Percentiles rank a stretch among this genome's conserved stretches.
Evolutionary conservation across 1,139 yeast genomes (phyloP).

Genomic region (Hyphopichia burtonii): DNA sequence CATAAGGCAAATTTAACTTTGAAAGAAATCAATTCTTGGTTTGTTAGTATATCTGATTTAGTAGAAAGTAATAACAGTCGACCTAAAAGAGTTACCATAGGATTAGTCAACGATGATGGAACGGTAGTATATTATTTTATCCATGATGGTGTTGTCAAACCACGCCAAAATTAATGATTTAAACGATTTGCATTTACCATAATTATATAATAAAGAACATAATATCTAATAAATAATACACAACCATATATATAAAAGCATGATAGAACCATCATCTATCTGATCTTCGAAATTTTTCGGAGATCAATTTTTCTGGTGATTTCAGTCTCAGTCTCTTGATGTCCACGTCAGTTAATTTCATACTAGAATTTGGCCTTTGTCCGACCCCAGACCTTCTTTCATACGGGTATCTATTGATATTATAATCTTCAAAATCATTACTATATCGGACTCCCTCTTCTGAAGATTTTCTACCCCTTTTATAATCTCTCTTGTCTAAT

Average conservation of each 20-base stretch:
- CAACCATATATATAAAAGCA: too few relatives aligned
- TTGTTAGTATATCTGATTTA: constrained; percentile 17
- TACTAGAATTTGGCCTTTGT: not conserved
- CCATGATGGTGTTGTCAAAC: constrained; percentile 61
- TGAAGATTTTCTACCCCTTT: not conserved
- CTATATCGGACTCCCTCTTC: not conserved
- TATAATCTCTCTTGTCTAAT: too few relatives aligned
- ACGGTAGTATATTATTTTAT: constrained; percentile 67
- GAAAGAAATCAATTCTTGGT: constrained; percentile 32
- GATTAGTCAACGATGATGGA: constrained; percentile 60
- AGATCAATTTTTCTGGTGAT: constrained; percentile 2
- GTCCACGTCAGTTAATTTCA: constrained; percentile 2
- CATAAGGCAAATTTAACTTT: constrained; percentile 16
- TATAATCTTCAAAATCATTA: not conserved
- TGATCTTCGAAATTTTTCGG: not conserved
- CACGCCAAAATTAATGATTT: constrained; percentile 44
- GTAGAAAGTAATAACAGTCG: constrained; percentile 10
- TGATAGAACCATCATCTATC: too few relatives aligned
- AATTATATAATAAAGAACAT: not conserved
- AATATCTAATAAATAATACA: not conserved
- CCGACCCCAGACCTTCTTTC: not conserved
- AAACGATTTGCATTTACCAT: not conserved
- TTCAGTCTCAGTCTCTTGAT: constrained; percentile 4
- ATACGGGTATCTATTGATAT: not conserved
- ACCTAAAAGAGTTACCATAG: constrained; percentile 50